Conservation (phyloP, 257 asterid genomes). For the Solanum dulcamara region DNA sequence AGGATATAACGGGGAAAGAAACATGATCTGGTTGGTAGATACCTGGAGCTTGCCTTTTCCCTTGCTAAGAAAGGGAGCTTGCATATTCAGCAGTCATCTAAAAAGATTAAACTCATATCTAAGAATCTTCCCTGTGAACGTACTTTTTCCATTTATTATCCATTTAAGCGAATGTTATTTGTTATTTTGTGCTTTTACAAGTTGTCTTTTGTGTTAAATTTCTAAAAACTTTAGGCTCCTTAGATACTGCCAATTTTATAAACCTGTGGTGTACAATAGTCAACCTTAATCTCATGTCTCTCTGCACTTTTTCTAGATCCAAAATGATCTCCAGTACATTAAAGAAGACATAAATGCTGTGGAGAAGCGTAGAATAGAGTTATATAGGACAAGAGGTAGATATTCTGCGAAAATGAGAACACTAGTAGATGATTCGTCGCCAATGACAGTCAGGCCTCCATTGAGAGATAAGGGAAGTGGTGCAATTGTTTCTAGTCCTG, state of each 20-base stretch:
- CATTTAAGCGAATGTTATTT: not conserved
- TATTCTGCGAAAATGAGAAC: constrained; percentile 42
- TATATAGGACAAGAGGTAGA: constrained; percentile 55
- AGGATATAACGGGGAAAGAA: not conserved
- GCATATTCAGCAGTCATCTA: not conserved
- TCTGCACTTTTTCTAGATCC: constrained; percentile 38
- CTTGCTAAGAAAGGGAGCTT: not conserved
- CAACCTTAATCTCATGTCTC: not conserved
- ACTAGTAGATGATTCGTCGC: constrained; percentile 36
- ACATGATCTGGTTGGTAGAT: not conserved
- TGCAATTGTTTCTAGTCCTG: constrained; percentile 18
- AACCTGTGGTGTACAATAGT: not conserved
- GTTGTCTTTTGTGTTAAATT: not conserved
- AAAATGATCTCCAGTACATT: constrained; percentile 64
- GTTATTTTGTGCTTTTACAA: not conserved
- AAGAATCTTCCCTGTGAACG: not conserved
- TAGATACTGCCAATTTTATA: not conserved
- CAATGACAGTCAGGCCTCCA: constrained; percentile 37
- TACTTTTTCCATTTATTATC: not conserved
- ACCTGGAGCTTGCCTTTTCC: not conserved
- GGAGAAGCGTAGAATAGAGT: constrained; percentile 66
- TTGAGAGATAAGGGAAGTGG: constrained; percentile 32
- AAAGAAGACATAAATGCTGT: constrained; percentile 79
- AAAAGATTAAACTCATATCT: not conserved
- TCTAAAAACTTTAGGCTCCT: not conserved